Evolutionary conservation across 495 filamentous ascomycete species (phyloP).

Genomic region (Penicillium canescens): DNA sequence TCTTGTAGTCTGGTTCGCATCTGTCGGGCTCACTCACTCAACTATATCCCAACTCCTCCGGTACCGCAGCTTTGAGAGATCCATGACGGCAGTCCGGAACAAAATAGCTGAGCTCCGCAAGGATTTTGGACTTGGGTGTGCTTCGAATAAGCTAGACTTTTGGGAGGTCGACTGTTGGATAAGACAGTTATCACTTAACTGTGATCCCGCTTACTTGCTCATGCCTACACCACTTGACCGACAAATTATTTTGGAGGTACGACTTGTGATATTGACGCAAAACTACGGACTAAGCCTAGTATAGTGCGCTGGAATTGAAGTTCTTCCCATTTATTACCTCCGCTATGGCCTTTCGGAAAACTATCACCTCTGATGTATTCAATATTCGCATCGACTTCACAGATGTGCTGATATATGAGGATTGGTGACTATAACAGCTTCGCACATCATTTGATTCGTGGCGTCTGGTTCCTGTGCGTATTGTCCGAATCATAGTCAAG

Average conservation of each 20-base stretch:
- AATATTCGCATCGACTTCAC: too few species aligned
- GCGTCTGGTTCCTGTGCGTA: neutral
- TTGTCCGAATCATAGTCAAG: neutral
- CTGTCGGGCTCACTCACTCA: neutral
- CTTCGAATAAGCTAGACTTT: neutral
- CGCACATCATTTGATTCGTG: too few species aligned
- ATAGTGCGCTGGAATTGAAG: neutral
- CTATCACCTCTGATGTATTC: neutral
- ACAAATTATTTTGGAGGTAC: neutral
- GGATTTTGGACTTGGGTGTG: neutral
- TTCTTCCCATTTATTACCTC: neutral
- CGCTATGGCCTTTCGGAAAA: neutral
- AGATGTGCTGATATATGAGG: too few species aligned
- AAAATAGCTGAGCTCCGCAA: neutral
- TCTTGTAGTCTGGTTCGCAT: neutral
- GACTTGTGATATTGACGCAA: neutral
- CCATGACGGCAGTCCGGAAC: neutral
- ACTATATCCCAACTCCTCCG: neutral
- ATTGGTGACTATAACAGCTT: too few species aligned
- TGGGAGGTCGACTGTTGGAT: neutral
- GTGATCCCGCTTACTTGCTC: neutral
- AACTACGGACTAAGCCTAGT: neutral
- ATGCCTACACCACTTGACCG: neutral
- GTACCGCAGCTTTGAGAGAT: neutral
- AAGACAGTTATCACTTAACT: neutral